Base-by-base conservation (phyloP, 805 yeast species). In the Pichia cephalocereana region DNA sequence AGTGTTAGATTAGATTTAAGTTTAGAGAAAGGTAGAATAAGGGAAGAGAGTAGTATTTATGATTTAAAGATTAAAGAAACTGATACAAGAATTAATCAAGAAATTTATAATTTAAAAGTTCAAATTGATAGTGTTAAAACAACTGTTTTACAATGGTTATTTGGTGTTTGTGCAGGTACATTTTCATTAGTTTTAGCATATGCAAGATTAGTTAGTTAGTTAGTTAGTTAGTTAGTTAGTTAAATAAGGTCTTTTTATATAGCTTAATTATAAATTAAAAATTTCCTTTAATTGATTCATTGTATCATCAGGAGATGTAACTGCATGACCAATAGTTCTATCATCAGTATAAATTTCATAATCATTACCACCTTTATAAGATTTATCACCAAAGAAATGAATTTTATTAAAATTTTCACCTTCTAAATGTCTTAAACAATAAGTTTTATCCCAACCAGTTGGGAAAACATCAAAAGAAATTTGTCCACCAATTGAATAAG, bases 391-490 rank as follows among this genome's bases (percentile, higher is more conserved):
- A 66, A 93, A 93, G 82, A 93, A 93, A 75, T 93, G 98, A 62
- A 93, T 88, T 60, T 80, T 77, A 63, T 81, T 76, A 74, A 90
- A 93, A 56, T 84, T 81, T 70, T 91, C 96, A 52, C 75, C 69
- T 62, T 72, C 87, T 60, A 93, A 90, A 71, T 91, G 99, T 70
- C 84, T 89, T 66, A 93, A 79, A 70, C 96, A 87, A 76, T 91
- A 93, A 53, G 99, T 93, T 80, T 93, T 93, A 72, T 93, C 99
- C 99, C 99, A 93, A 65, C 99, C 99, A 55, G 96, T 87, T 75
- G 99, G 99, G 91, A 93, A 93, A 55, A 93, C 98, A 64, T 93
- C 99, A 63, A 93, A 93, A 36, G 98, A 91, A 68, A 93, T 93
- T 78, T 93, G 98, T 60, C 99, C 99, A 70, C 99, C 99, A 57